Percentiles rank a stretch among this genome's conserved stretches.
Evolutionary conservation across 306 rosid species (phyloP).

Genomic region (Cucurbita argyrosperma): DNA sequence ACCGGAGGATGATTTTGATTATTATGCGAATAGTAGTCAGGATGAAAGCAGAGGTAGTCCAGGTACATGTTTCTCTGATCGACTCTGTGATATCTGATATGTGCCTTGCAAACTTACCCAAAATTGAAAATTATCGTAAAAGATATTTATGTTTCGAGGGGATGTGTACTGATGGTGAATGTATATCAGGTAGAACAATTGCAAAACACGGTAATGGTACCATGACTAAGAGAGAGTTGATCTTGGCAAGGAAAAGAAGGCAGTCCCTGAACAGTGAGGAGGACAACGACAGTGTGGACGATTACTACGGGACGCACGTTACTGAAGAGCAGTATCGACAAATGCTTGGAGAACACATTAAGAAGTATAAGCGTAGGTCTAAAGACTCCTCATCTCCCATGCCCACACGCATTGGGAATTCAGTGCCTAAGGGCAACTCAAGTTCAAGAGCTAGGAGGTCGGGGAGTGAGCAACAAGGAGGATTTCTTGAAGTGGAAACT

Average conservation of each 20-base stretch:
- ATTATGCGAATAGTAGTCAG: constrained; percentile 94
- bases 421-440: constrained; percentile 24
- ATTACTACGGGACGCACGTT: constrained; percentile 33
- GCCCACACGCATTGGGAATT: constrained; percentile 28
- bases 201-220: constrained; percentile 45
- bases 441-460: constrained; percentile 46
- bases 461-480: constrained; percentile 46
- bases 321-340: constrained; percentile 77
- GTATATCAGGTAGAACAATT: constrained; percentile 36
- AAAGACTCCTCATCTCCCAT: constrained; percentile 60
- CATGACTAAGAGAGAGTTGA: constrained; percentile 40
- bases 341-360: constrained; percentile 92
- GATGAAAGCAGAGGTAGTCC: constrained; percentile 95
- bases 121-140: neutral
- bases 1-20: constrained; percentile 78
- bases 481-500: constrained; percentile 40
- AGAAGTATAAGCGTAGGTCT: constrained; percentile 73
- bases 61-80: constrained; percentile 33
- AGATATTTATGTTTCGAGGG: neutral
- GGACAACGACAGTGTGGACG: constrained; percentile 49
- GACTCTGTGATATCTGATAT: neutral
- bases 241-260: constrained; percentile 44
- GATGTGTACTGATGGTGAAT: constrained; percentile 10
- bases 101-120: neutral
- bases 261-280: constrained; percentile 49